Evolutionary conservation across 139 green algal genomes (phyloP), one percentile per base, ranked within the genome.

Genomic region (Edaphochlamys debaryana): DNA sequence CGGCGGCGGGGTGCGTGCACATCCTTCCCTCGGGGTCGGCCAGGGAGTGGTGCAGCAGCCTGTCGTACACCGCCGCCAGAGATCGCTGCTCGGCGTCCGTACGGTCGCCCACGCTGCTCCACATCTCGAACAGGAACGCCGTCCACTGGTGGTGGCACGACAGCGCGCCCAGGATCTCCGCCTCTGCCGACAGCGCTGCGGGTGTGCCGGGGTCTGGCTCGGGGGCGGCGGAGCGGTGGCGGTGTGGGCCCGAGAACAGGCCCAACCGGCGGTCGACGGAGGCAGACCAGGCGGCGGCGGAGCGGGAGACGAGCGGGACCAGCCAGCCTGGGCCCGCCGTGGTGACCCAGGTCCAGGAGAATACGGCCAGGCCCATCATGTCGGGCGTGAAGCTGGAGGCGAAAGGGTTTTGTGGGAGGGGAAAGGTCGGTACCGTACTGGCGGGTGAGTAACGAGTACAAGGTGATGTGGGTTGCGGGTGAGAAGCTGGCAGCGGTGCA

Each of bases 301-400:
- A 45, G 34, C 91, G 86, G 4, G 64, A 79, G 30, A 95, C 80
- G 17, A 98, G 89, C 2, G 86, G 82, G 20, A 92, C 72, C 41
- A 93, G 85, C 42, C 89, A 79, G 27, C 29, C 69, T 22, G 86
- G 83, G 13, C 78, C 82, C 9, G 91, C 86, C 30, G 89, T 91
- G 29, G 67, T 62, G 30, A 94, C 83, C 95, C 94, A 94, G n/a
- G 82, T 84, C 90, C 91, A 95, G 13, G 89, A 84, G 78, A 93
- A 87, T 23, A 76, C 64, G 0, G 88, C 88, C 42, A 93, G 73
- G 58, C 64, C 48, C 89, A 96, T 89, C 32, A 91, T 75, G 27
- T 83, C 87, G 2, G 83, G 79, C 22, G 56, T 82, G 69, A 93
- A 90, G 50, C 82, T 92, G 84, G 58, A 34, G 6, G 68, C 27